Percentiles rank a stretch among this genome's conserved stretches.
Evolutionary conservation across 148 eudicot genomes (phyloP).

Genomic region (Tetragonia tetragonoides): DNA sequence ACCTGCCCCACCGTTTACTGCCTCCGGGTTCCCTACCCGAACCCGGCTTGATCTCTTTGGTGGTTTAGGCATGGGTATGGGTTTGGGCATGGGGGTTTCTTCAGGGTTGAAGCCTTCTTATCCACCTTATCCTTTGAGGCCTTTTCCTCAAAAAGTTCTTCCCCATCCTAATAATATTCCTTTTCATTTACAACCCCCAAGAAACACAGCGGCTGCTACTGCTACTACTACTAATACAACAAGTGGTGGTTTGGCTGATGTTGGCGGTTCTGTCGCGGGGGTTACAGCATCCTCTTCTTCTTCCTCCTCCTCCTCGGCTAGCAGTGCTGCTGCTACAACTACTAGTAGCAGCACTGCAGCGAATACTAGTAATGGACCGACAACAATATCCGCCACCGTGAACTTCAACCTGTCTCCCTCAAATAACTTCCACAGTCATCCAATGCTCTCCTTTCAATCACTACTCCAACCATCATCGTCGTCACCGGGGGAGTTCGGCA

Average conservation of each 20-base stretch:
- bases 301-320: neutral
- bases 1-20: slow-evolving; percentile 59
- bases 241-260: neutral
- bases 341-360: too few relatives aligned
- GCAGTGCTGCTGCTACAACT: neutral
- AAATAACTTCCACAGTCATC: neutral
- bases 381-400: too few relatives aligned
- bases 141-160: slow-evolving; percentile 51
- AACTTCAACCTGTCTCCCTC: too few relatives aligned
- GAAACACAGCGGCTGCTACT: neutral
- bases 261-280: neutral
- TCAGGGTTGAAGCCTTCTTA: neutral
- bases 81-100: slow-evolving; percentile 1
- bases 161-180: slow-evolving; percentile 17
- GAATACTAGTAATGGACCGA: too few relatives aligned
- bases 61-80: slow-evolving; percentile 16
- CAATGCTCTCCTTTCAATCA: slow-evolving; percentile 27
- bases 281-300: slow-evolving; percentile 4
- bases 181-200: neutral
- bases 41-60: slow-evolving; percentile 48
- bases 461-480: slow-evolving; percentile 28
- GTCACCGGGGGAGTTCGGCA: neutral
- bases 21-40: slow-evolving; percentile 41
- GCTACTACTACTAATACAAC: neutral
- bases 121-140: slow-evolving; percentile 45